A percentile compares a stretch with the other conserved stretches of the same genome.
Conservation (phyloP, 2,329 filamentous ascomycete species). For the Onygenales sp. region DNA sequence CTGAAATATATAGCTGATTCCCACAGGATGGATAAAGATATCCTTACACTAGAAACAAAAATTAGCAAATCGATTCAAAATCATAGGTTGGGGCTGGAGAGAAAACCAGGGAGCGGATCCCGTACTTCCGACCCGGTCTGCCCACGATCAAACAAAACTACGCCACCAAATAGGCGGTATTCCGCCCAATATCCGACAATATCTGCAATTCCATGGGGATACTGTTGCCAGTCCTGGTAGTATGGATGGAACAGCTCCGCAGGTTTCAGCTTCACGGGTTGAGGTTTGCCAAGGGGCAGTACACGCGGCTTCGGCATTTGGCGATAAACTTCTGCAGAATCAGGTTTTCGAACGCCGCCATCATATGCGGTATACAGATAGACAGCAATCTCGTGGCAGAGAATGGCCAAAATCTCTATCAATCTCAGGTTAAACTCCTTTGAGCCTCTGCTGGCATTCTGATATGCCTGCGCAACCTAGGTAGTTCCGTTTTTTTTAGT, state of each 20-base stretch:
- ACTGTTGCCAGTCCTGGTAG: constrained; percentile 11
- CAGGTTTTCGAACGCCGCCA: constrained; percentile 4
- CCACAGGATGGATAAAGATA: constrained; percentile 3
- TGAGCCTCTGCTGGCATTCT: constrained; percentile 8
- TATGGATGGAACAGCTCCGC: constrained; percentile 1
- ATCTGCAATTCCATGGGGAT: constrained; percentile 17
- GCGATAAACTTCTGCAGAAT: not conserved
- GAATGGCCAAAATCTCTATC: constrained; percentile 13
- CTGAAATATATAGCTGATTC: constrained; percentile 3
- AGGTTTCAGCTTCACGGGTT: not conserved
- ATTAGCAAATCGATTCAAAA: not conserved
- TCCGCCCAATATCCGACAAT: constrained; percentile 19
- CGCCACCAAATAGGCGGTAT: constrained; percentile 15
- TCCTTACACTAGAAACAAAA: constrained; percentile 1
- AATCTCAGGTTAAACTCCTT: constrained; percentile 10
- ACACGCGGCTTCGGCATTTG: not conserved
- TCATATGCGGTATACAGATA: constrained; percentile 9
- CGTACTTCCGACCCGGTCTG: not conserved
- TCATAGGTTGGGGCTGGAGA: not conserved
- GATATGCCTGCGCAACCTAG: constrained; percentile 6
- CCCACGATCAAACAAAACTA: constrained; percentile 18
- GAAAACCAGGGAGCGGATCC: not conserved
- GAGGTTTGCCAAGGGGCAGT: not conserved
- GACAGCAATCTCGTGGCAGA: constrained; percentile 14
- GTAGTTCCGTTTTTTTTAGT: not conserved